phyloP scores from a whole-genome alignment of 352 stramenopile genomes.

The Phytophthora kernoviae region DNA sequence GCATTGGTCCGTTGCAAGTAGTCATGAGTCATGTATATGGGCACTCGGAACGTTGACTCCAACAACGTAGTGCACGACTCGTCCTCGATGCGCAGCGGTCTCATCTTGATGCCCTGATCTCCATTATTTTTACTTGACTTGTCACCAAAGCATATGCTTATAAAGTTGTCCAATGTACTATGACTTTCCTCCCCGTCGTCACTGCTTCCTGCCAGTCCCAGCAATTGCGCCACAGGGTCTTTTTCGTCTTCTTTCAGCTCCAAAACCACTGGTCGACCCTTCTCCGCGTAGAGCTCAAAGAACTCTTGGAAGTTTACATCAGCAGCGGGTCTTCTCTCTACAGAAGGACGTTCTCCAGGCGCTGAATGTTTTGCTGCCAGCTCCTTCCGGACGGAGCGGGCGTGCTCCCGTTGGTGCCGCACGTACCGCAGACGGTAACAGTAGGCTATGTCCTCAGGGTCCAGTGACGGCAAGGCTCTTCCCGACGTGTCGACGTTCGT shows the following conservation, averaged over 20 bases:
- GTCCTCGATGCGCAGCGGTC: slow-evolving; percentile 31
- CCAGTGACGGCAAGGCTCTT: slow-evolving; percentile 9
- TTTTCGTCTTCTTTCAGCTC: slow-evolving; percentile 11
- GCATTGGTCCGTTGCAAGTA: slow-evolving; percentile 70
- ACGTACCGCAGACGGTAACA: slow-evolving; percentile 64
- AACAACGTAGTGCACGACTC: slow-evolving; percentile 40
- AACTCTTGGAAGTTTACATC: slow-evolving; percentile 66
- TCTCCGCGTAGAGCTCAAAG: slow-evolving; percentile 61
- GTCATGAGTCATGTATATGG: slow-evolving; percentile 60
- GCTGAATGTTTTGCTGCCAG: slow-evolving; percentile 7
- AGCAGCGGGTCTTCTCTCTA: slow-evolving; percentile 19
- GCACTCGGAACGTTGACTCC: slow-evolving; percentile 49
- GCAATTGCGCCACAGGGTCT: slow-evolving; percentile 12
- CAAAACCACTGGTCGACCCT: slow-evolving; percentile 40
- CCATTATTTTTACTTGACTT: slow-evolving; percentile 7
- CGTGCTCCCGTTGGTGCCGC: slow-evolving; percentile 43
- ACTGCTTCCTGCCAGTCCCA: slow-evolving; percentile 14
- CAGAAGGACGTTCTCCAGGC: not conserved
- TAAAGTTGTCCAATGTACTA: slow-evolving; percentile 8
- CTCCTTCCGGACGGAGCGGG: slow-evolving; percentile 28
- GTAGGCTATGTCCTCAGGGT: slow-evolving; percentile 25
- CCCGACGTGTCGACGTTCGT: not conserved
- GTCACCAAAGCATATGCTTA: slow-evolving; percentile 28
- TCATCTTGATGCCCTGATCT: not conserved
- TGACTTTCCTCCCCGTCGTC: slow-evolving; percentile 5